Evolutionary conservation across 169 alveolate species (phyloP), one percentile per base, ranked within the genome.

Genomic region (Pseudocohnilembus persalinus): DNA sequence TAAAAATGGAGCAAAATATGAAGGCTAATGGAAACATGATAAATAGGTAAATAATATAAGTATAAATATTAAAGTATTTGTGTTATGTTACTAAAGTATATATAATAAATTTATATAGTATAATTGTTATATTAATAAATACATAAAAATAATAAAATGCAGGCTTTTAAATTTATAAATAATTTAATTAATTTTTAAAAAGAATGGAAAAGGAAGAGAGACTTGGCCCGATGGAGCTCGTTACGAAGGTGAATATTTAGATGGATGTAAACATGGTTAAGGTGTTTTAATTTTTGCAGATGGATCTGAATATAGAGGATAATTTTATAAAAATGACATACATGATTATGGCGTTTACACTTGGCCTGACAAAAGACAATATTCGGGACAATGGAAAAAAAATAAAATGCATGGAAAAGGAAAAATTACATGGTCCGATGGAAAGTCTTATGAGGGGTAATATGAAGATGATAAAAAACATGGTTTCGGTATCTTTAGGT

Each of bases 371-470:
- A 83, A 88, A 4, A 86, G 93, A 80, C 79, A 82, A 75, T 94
- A 92, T 89, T 84, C 87, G 73, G 97, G 97, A 32, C 88, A 92
- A 79, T 94, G 95, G 97, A 83, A 82, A 49, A 74, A 89, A 80
- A 92, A 89, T 83, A 91, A 90, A 88, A 92, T 92, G 95, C 90
- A 92, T 88, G 97, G 97, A 29, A 74, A 90, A 77, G 97, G 96
- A 35, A 88, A 63, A 31, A 90, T 91, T 33, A 89, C 77, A 77
- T 92, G 95, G 94, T 93, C 95, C 29, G 95, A 94, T 84, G 95
- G 95, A 74, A 87, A 87, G 82, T 29, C 74, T 29, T 94, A 94
- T 90, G 92, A 91, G 75, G 97, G 97, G 68, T 92, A 92, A 77
- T 94, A 94, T 85, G 82, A 83, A 77, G 82, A 87, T 73, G 97